phyloP scores from a whole-genome alignment of 306 rosid genomes.

The Ceratonia siliqua region DNA sequence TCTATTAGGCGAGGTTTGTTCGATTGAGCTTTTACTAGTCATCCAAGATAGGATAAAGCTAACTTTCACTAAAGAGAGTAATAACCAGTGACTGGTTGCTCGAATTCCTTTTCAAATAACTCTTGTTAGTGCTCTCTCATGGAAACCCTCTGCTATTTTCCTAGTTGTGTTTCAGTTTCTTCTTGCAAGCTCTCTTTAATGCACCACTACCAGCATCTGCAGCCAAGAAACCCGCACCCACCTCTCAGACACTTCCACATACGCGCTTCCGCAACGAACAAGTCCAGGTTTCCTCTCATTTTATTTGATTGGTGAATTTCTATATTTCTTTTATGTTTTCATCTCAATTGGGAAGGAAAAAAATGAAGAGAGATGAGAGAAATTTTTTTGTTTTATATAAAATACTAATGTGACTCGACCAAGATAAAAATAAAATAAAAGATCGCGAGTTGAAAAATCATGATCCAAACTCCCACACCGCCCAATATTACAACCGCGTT shows the following conservation, averaged over 20 bases:
- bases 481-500: no score
- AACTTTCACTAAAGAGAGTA: no score
- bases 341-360: constrained; percentile 3
- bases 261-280: constrained; percentile 42
- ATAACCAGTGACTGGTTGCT: neutral
- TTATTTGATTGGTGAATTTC: neutral
- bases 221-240: constrained; percentile 22
- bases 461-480: no score
- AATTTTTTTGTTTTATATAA: no score
- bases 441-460: no score
- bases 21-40: no score
- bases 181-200: constrained; percentile 36
- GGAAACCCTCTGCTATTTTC: constrained; percentile 44
- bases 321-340: neutral
- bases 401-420: no score
- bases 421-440: no score
- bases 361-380: no score
- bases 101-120: neutral
- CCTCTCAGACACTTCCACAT: constrained; percentile 21
- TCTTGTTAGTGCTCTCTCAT: constrained; percentile 20
- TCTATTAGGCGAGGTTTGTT: no score
- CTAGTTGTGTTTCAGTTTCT: constrained; percentile 22
- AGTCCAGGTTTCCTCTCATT: constrained; percentile 43
- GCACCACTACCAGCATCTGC: constrained; percentile 35
- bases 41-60: no score